Base-by-base conservation (phyloP, 441 rosid species). In the Pelargonium fulgidum region DNA sequence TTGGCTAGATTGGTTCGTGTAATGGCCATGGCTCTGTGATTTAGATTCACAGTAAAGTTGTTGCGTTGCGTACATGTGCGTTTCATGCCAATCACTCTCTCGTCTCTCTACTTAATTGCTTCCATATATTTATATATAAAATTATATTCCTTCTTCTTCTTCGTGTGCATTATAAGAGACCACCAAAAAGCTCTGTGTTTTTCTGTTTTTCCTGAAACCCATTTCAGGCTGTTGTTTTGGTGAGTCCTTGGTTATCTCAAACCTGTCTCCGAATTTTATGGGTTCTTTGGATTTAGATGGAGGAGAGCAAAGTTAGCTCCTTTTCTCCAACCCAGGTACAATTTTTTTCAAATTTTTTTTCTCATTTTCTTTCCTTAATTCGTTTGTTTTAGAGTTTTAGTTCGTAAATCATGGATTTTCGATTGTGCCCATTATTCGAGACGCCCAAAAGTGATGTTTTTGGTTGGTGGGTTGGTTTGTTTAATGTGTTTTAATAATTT, bases 281-380 rank as follows among this genome's bases (percentile, higher is more conserved):
- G 77, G 68, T 66, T 52, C 73, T 67, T 71, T 64, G 67, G 56
- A 70, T 61, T 71, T 79, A 76, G 9, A 81, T 70, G 78, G 81
- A 75, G 68, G 50, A 52, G 73, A 70, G 71, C 33, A 64, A 71
- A 66, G 64, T 45, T 44, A 73, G 70, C 78, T 78, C 64, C 63
- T 73, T 73, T 58, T 81, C 29, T 83, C 78, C 59, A 70, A 20
- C 74, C 45, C 76, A 75, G 85, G 85, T 78, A 77, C 74, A 22
- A 12, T 26, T 16, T 10, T 14, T 61, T 20, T 24, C n/a, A n/a
- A n/a, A n/a, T 24, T 24, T 3, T 2, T 24, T 3, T 24, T 24
- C 29, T 24, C 29, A 24, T 1, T 24, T 24, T 22, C 1, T 24
- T 24, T 24, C 2, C 3, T 24, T 24, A 24, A 24, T 24, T 24